Evolutionary conservation across 2,329 filamentous ascomycete genomes (phyloP), one percentile per base, ranked within the genome.

Genomic region (Cucurbitaria berberidis): DNA sequence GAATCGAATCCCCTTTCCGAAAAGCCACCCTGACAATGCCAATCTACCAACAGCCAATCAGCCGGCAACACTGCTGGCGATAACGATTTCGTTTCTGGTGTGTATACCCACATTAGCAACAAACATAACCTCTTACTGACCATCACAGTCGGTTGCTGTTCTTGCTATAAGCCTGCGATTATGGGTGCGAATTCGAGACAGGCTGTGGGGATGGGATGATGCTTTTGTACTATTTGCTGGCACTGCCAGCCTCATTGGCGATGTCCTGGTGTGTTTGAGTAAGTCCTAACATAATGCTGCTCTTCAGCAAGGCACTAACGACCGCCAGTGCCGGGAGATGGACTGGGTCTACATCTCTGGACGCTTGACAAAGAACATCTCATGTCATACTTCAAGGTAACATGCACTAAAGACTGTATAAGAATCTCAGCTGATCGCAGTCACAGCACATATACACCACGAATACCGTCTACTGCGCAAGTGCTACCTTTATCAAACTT

Each of bases 131-230:
- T 16, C 47, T 61, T 15, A 62, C 45, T 48, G 22, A 45, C 15
- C 8, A 16, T 4, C 18, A 15, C 44, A 75, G 72, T 21, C 48
- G 5, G 15, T 72, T 21, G 69, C 69, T 16, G 40, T 62, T 22
- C 43, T 70, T 13, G 68, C 68, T 15, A 58, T 72, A 15, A 48
- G 55, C 29, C 50, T 76, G 29, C 66, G 74, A 36, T 27, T 76
- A 47, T 70, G 60, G 60, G 63, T 66, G 16, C 69, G 74, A 5
- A 50, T 62, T 19, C 67, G 58, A 30, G 63, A 66, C n/a, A 59
- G 51, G 15, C 51, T 70, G 13, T 70, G 66, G 61, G 69, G 74
- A n/a, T 74, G 67, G 67, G 74, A 76, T 45, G 74, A 76, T 51
- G 27, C 65, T 2, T 70, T 74, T 10, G 67, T 76, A 15, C 44